A percentile compares a stretch with the other conserved stretches of the same genome.
Evolutionary conservation across 78 protist genomes (phyloP).

Genomic region (Neovahlkampfia damariscottae): DNA sequence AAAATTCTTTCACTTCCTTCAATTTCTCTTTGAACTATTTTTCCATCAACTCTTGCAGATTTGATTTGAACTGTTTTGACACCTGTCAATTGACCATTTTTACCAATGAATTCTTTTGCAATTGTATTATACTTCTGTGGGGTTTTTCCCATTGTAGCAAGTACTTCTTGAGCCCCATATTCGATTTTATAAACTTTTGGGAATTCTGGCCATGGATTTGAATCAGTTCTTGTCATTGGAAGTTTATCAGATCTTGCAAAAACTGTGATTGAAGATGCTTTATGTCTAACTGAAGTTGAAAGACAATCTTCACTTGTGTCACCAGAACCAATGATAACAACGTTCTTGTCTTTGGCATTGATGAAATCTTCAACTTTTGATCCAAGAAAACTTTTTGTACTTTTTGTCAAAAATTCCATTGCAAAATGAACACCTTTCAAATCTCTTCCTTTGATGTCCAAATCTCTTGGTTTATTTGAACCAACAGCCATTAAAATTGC

Average conservation of each 20-base stretch:
- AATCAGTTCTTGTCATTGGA: slow-evolving; percentile 23
- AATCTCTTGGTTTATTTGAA: slow-evolving; percentile 48
- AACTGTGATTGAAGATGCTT: slow-evolving; percentile 32
- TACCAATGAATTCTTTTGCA: slow-evolving; percentile 41
- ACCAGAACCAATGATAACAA: slow-evolving; percentile 76
- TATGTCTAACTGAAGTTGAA: slow-evolving; percentile 43
- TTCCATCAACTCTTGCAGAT: slow-evolving; percentile 27
- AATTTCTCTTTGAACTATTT: slow-evolving; percentile 17
- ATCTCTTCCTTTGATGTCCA: slow-evolving; percentile 55
- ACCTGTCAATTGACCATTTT: slow-evolving; percentile 39
- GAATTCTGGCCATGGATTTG: slow-evolving; percentile 63
- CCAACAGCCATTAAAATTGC: slow-evolving; percentile 53
- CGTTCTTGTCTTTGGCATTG: slow-evolving; percentile 53
- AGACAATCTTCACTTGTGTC: slow-evolving; percentile 79
- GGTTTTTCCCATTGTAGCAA: neutral
- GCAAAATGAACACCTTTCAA: slow-evolving; percentile 48
- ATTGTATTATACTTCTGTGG: slow-evolving; percentile 37
- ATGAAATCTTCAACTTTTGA: slow-evolving; percentile 3
- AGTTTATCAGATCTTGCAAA: slow-evolving; percentile 50
- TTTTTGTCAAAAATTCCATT: slow-evolving; percentile 54
- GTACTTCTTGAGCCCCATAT: slow-evolving; percentile 76
- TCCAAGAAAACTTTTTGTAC: slow-evolving; percentile 13
- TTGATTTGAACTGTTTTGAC: slow-evolving; percentile 27
- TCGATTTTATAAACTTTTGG: slow-evolving; percentile 66
- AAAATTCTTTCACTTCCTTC: slow-evolving; percentile 16